Percentiles rank a stretch among this genome's conserved stretches.
Conservation (phyloP, 2,329 filamentous ascomycete species). For the Sarocladium kiliense region DNA sequence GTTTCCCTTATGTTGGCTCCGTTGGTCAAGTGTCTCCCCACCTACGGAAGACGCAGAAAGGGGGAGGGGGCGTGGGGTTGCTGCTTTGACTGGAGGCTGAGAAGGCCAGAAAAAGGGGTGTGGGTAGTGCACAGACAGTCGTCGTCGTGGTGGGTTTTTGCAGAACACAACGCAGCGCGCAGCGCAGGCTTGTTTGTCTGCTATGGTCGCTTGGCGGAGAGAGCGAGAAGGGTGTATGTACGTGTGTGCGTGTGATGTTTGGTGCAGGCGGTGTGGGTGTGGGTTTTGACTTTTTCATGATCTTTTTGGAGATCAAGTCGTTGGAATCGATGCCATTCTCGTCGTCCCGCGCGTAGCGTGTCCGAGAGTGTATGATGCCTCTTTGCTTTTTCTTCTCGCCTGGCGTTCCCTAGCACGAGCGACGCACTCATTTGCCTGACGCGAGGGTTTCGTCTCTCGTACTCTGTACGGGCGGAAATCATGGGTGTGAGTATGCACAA, state of each 20-base stretch:
- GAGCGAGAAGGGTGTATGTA: neutral
- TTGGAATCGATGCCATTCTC: slow-evolving; percentile 3
- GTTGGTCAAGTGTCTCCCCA: neutral
- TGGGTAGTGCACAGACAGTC: too few species aligned
- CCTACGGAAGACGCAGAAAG: neutral
- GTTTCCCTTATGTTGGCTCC: slow-evolving; percentile 1
- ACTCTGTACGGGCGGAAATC: neutral
- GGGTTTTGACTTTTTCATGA: neutral
- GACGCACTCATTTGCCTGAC: neutral
- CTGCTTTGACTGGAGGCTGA: too few species aligned
- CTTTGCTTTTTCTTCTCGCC: neutral
- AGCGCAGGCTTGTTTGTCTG: neutral
- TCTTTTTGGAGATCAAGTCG: neutral
- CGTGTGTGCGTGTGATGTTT: neutral
- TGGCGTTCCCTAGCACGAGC: neutral
- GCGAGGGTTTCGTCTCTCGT: too few species aligned
- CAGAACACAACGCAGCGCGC: neutral
- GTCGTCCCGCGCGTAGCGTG: neutral
- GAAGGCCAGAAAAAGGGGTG: neutral
- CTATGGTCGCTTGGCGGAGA: neutral
- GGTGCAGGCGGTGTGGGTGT: slow-evolving; percentile 1
- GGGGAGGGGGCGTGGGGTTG: neutral
- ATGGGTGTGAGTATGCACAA: neutral
- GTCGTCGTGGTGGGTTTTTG: too few species aligned
- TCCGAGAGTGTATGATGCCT: neutral